Evolutionary conservation across 768 basidiomycete genomes (phyloP).

Genomic region (Hypsizygus marmoreus): DNA sequence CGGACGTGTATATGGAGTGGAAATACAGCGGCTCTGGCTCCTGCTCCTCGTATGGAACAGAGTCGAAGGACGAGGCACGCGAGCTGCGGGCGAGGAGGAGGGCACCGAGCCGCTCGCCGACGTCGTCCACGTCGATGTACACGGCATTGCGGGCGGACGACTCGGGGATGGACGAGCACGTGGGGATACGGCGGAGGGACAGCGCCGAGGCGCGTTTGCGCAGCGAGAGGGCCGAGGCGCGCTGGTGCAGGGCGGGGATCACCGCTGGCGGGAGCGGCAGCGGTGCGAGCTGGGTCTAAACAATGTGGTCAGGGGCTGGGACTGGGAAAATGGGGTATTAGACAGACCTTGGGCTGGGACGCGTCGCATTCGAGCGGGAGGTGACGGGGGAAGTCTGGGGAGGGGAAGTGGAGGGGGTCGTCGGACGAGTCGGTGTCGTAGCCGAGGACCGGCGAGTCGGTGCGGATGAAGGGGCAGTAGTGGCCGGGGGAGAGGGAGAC

Average conservation of each 20-base stretch:
- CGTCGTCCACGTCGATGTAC: conserved; percentile 36
- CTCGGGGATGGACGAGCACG: no score
- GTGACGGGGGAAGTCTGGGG: conserved; percentile 12
- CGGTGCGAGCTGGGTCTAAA: neutral
- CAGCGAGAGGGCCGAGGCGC: conserved; percentile 5
- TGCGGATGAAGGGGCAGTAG: conserved; percentile 10
- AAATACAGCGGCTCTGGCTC: conserved; percentile 3
- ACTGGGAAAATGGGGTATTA: no score
- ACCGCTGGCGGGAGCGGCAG: conserved; percentile 6
- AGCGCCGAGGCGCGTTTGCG: conserved; percentile 1
- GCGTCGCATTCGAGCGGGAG: conserved; percentile 8
- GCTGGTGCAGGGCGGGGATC: conserved; percentile 6
- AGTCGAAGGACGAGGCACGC: neutral
- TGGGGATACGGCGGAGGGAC: conserved; percentile 7
- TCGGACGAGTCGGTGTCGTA: conserved; percentile 9
- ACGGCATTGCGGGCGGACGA: conserved; percentile 31
- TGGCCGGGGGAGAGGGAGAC: neutral
- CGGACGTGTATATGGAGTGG: conserved; percentile 1
- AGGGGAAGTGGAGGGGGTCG: conserved; percentile 21
- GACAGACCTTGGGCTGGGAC: conserved; percentile 6
- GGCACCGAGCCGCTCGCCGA: conserved; percentile 24
- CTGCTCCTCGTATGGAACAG: neutral
- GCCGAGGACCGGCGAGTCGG: conserved; percentile 28
- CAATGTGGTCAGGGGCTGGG: neutral
- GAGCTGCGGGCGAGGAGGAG: conserved; percentile 19